Conservation (phyloP, 2,329 filamentous ascomycete genomes). For the Pochonia chlamydosporia region DNA sequence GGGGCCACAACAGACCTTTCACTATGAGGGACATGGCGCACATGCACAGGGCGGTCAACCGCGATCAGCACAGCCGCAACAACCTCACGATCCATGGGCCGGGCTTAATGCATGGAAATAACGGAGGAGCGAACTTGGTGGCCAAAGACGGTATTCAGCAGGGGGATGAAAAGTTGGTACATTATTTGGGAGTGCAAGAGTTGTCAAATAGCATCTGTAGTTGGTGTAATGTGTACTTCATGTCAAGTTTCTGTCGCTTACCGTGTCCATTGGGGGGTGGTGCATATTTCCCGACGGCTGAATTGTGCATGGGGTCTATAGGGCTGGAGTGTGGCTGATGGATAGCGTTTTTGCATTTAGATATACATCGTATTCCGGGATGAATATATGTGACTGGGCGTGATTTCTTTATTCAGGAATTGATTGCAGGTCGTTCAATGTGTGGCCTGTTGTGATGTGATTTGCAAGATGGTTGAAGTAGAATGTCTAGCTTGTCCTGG, state of each 20-base stretch:
- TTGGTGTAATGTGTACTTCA: neutral
- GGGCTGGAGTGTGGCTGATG: too few relatives aligned
- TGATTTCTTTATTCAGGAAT: too few relatives aligned
- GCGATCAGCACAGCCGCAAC: constrained; percentile 26
- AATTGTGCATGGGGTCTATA: too few relatives aligned
- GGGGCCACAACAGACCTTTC: constrained; percentile 57
- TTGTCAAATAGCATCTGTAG: neutral
- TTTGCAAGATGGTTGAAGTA: too few relatives aligned
- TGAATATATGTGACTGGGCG: too few relatives aligned
- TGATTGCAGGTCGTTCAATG: too few relatives aligned
- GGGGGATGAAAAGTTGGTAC: neutral
- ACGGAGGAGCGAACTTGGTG: neutral
- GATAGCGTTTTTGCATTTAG: too few relatives aligned
- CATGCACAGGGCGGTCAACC: constrained; percentile 4
- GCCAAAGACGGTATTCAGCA: neutral
- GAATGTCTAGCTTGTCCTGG: too few relatives aligned
- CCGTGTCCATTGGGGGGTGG: too few relatives aligned
- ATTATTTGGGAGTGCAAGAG: neutral
- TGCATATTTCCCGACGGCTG: too few relatives aligned
- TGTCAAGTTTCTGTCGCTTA: neutral
- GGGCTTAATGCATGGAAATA: constrained; percentile 46
- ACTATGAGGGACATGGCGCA: constrained; percentile 39
- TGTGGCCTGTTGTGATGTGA: too few relatives aligned
- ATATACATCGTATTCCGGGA: too few relatives aligned
- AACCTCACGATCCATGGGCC: constrained; percentile 44